A percentile compares a stretch with the other conserved stretches of the same genome.
Conservation (phyloP, 208 protist genomes). For the Naegleria gruberi region DNA sequence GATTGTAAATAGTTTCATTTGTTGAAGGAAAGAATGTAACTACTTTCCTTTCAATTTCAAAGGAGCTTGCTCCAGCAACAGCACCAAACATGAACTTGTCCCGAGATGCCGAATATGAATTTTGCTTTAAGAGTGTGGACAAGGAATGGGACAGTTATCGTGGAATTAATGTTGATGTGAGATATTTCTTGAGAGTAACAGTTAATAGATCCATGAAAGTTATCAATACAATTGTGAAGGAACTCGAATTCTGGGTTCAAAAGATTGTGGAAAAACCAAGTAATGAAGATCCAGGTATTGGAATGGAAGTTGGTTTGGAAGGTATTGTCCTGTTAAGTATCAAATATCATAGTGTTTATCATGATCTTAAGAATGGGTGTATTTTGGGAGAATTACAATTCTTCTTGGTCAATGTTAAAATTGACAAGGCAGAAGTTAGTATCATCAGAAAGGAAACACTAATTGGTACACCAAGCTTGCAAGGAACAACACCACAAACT, state of each 20-base stretch:
- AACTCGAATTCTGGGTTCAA: constrained; percentile 28
- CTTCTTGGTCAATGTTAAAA: constrained; percentile 26
- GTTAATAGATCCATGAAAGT: background rate
- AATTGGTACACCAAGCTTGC: background rate
- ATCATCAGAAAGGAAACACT: constrained; percentile 10
- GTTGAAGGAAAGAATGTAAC: background rate
- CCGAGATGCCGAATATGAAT: background rate
- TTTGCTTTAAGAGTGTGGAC: background rate
- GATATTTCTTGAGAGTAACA: constrained; percentile 19
- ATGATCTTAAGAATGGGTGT: constrained; percentile 19
- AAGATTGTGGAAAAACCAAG: background rate
- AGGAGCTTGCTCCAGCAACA: constrained; percentile 4
- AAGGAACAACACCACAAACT: background rate
- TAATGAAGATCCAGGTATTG: background rate
- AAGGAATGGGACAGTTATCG: constrained; percentile 5
- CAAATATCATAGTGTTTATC: constrained; percentile 22
- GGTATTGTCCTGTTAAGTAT: constrained; percentile 23
- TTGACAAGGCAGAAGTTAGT: constrained; percentile 32
- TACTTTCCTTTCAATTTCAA: background rate
- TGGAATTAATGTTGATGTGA: constrained; percentile 2
- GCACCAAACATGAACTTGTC: background rate
- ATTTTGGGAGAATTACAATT: constrained; percentile 29
- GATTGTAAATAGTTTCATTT: background rate
- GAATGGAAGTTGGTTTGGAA: constrained; percentile 31
- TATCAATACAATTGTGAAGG: background rate